A percentile compares a stretch with the other conserved stretches of the same genome.
Evolutionary conservation across 2,329 filamentous ascomycete species (phyloP).

Genomic region (Volutella citrinella): DNA sequence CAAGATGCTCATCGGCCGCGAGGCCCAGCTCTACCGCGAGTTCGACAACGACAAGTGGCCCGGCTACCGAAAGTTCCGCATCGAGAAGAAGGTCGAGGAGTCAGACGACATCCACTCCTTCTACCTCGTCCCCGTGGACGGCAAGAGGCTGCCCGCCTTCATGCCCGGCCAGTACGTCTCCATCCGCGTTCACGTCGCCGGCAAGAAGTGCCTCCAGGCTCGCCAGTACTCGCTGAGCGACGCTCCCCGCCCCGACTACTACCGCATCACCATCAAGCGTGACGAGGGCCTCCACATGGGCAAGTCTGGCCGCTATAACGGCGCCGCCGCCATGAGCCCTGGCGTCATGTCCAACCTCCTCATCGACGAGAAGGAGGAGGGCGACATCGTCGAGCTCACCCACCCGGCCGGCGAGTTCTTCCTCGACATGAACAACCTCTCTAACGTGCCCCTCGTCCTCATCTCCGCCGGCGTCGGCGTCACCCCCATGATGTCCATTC

Average conservation of each 20-base stretch:
- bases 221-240: constrained; percentile 74
- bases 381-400: constrained; percentile 62
- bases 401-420: constrained; percentile 65
- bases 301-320: constrained; percentile 17
- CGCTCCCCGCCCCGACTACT: constrained; percentile 57
- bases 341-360: constrained; percentile 70
- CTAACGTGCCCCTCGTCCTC: constrained; percentile 48
- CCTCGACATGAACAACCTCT: constrained; percentile 41
- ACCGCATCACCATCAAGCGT: constrained; percentile 70
- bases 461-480: constrained; percentile 61
- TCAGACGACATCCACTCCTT: constrained; percentile 68
- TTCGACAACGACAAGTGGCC: constrained; percentile 60
- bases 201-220: constrained; percentile 58
- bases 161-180: constrained; percentile 72
- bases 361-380: constrained; percentile 58
- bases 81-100: constrained; percentile 63
- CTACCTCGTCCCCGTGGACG: constrained; percentile 63
- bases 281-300: constrained; percentile 51
- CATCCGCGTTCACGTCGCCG: constrained; percentile 55
- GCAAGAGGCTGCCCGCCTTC: constrained; percentile 58
- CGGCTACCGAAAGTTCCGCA: constrained; percentile 65
- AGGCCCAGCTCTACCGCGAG: constrained; percentile 59
- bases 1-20: constrained; percentile 66
- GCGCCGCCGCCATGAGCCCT: constrained; percentile 42
- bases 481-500: constrained; percentile 58